Evolutionary conservation across 1,284 basidiomycete genomes (phyloP).

Genomic region (Exobasidium cylindrosporum): DNA sequence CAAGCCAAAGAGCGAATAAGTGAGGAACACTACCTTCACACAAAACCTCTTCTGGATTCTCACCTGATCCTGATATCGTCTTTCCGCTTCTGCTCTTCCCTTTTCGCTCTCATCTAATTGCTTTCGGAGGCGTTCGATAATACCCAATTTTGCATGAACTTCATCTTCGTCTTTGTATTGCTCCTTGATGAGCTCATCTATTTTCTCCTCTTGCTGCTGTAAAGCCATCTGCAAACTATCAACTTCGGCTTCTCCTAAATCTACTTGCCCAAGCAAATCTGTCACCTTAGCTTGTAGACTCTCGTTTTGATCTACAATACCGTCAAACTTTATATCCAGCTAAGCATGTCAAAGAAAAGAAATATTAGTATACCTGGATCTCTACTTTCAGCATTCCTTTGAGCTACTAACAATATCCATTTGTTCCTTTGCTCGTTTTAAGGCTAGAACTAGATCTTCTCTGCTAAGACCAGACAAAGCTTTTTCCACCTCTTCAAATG

Average conservation of each 20-base stretch:
- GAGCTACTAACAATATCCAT: constrained; percentile 28
- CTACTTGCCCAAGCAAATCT: constrained; percentile 24
- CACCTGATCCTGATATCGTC: constrained; percentile 33
- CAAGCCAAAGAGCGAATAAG: no score
- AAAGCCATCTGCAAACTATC: constrained; percentile 26
- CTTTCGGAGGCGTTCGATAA: constrained; percentile 38
- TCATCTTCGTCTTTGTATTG: constrained; percentile 43
- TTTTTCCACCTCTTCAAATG: constrained; percentile 38
- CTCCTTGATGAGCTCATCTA: constrained; percentile 42
- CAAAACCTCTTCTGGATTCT: no score
- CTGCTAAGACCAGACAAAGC: constrained; percentile 33
- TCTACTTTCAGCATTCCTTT: not conserved
- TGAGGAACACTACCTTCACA: no score
- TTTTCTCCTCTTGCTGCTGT: constrained; percentile 35
- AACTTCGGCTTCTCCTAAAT: constrained; percentile 20
- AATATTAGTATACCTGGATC: not conserved
- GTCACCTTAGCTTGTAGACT: constrained; percentile 26
- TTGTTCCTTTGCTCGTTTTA: constrained; percentile 41
- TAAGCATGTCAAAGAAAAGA: constrained; percentile 9
- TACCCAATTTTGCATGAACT: constrained; percentile 31
- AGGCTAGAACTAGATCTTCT: constrained; percentile 39
- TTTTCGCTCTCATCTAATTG: constrained; percentile 36
- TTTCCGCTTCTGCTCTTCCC: constrained; percentile 33
- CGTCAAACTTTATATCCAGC: constrained; percentile 32
- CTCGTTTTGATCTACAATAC: constrained; percentile 29